Base-by-base conservation (phyloP, 768 basidiomycete species). In the Podaxis sp. region DNA sequence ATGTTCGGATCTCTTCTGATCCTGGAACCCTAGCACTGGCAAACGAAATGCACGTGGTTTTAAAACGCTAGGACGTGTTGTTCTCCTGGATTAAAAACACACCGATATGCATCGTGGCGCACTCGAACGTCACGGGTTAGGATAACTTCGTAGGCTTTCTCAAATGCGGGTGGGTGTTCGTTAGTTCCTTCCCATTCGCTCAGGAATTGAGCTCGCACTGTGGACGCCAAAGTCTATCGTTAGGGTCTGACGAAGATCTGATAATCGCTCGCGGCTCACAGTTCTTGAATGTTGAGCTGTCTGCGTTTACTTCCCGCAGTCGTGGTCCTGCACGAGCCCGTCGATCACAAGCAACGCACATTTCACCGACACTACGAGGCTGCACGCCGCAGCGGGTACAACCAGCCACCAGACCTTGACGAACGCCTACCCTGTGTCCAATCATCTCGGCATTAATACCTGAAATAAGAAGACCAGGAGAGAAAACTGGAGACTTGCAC, bases 131-230 rank as follows among this genome's bases (percentile, higher is more conserved):
- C 79, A 18, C 75, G 76, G 47, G 80, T 72, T 14, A 76, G 67
- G 9, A 73, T 73, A 54, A 86, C 72, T 66, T 85, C 82, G 67
- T 83, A 85, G n/a, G 82, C 73, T 66, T 81, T 86, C 59, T 82
- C 82, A 61, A 87, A 73, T 35, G 68, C 71, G 2, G 83, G 80
- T 18, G 69, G 58, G 1, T 59, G 38, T 2, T 58, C 64, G 10
- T 68, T 70, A 23, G 71, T 64, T 57, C 76, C 73, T 52, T 78
- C 80, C 86, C 85, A 86, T 71, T 84, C 81, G 57, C 79, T 79
- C 18, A 79, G 66, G 62, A 88, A 85, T 69, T 79, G 78, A 16
- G 76, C 72, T 61, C 77, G 74, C 47, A 77, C 79, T 81, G 59
- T 50, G 68, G 68, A 47, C 68, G 10, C 16, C 27, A 58, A 56